phyloP scores from a whole-genome alignment of 495 filamentous ascomycete species.

The Parathielavia hyrcaniae region DNA sequence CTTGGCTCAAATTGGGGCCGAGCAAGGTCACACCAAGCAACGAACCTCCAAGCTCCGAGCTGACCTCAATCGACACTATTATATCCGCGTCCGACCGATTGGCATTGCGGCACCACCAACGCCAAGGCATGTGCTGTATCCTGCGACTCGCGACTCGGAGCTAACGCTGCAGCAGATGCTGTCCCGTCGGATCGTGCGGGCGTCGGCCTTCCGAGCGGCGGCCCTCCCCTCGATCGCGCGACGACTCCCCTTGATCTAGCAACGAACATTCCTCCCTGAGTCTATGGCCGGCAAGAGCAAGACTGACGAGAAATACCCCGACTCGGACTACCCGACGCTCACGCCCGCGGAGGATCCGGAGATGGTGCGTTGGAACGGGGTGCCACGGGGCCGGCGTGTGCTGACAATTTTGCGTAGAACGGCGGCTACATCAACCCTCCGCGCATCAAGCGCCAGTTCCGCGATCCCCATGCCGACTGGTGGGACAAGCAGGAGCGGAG shows the following conservation, averaged over 20 bases:
- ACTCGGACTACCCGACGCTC: slow-evolving; percentile 46
- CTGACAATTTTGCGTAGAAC: slow-evolving; percentile 55
- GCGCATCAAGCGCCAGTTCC: slow-evolving; percentile 71
- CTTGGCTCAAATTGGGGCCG: no score
- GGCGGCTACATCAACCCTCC: slow-evolving; percentile 89
- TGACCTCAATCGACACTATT: slow-evolving; percentile 23
- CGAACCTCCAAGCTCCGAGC: slow-evolving; percentile 13
- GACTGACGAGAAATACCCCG: slow-evolving; percentile 48
- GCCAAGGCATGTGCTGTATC: slow-evolving; percentile 21
- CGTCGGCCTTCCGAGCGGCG: slow-evolving; percentile 49
- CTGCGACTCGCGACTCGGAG: neutral
- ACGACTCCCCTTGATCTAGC: slow-evolving; percentile 45
- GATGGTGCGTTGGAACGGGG: slow-evolving; percentile 50
- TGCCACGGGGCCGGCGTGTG: slow-evolving; percentile 8
- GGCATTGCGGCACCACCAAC: slow-evolving; percentile 27
- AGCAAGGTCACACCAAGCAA: no score
- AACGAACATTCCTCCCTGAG: slow-evolving; percentile 45
- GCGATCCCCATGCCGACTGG: slow-evolving; percentile 91
- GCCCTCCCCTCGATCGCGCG: slow-evolving; percentile 32
- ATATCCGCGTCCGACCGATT: slow-evolving; percentile 11
- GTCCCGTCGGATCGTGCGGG: slow-evolving; percentile 53
- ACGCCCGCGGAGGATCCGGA: slow-evolving; percentile 66
- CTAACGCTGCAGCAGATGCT: slow-evolving; percentile 50
- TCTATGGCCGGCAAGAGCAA: slow-evolving; percentile 34
- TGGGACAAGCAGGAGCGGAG: slow-evolving; percentile 97